Percentiles rank a stretch among this genome's conserved stretches.
These are phyloP conservation scores for Sphaerulina populicola DNA, from an alignment of 2,329 filamentous ascomycete genomes.

Conservation along the genomic window DNA sequence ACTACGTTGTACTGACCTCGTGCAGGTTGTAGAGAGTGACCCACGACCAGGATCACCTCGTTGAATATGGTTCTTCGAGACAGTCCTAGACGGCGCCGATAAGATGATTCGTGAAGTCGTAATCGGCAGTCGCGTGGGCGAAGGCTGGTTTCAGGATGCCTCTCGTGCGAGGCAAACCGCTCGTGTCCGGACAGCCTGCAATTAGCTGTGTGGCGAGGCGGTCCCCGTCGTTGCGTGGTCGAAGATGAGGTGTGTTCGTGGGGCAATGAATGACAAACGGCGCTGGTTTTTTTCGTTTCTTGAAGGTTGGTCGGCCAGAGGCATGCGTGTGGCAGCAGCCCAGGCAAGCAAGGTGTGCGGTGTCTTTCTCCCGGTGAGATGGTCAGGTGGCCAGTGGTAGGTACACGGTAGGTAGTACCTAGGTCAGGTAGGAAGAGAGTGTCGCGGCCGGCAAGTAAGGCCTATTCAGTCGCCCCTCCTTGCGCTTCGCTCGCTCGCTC, in stretches of 20 bases:
- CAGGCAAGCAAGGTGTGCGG: conserved; percentile 4
- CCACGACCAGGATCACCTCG: conserved; percentile 1
- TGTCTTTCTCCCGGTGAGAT: neutral
- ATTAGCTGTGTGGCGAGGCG: neutral
- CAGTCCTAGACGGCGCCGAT: neutral
- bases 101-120: neutral
- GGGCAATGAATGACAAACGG: conserved; percentile 6
- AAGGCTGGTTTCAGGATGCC: neutral
- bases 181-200: neutral
- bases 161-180: neutral
- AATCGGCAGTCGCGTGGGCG: neutral
- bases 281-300: neutral
- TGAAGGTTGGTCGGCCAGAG: neutral
- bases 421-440: neutral
- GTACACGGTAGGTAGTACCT: too few species aligned
- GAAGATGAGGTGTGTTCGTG: neutral
- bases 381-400: too few species aligned
- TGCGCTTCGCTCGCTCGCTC: neutral
- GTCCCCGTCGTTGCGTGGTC: neutral
- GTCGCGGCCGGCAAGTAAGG: neutral
- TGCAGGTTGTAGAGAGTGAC: neutral
- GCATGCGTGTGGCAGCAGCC: neutral
- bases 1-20: neutral
- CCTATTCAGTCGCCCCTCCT: neutral
- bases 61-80: neutral